Evolutionary conservation across 1,139 yeast genomes (phyloP).

Genomic region (Yamadazyma buinensis): DNA sequence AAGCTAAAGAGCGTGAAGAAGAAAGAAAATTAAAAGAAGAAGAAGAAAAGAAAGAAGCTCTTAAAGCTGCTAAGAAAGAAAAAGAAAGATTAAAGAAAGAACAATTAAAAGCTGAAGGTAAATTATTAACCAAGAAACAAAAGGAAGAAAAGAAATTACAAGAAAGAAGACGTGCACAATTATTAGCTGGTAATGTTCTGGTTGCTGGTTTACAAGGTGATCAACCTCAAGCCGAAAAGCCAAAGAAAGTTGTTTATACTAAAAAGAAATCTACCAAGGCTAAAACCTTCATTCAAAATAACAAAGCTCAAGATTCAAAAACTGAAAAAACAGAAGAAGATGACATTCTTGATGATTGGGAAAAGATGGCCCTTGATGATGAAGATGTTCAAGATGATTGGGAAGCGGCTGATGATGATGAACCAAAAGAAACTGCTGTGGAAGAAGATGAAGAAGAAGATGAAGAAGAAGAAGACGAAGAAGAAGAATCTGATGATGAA

Average conservation of each 20-base stretch:
- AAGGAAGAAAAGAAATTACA: constrained; percentile 84
- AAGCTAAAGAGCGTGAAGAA: constrained; percentile 58
- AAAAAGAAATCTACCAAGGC: constrained; percentile 61
- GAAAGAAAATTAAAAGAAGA: constrained; percentile 59
- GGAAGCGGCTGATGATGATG: constrained; percentile 38
- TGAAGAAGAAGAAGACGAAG: constrained; percentile 18
- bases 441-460: constrained; percentile 27
- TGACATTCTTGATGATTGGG: constrained; percentile 63
- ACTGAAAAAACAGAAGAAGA: constrained; percentile 43
- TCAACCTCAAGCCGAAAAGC: constrained; percentile 33
- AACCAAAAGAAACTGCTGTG: constrained; percentile 21
- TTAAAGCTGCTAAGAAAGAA: constrained; percentile 70
- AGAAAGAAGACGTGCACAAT: constrained; percentile 87
- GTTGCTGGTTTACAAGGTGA: constrained; percentile 67
- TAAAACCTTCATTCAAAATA: constrained; percentile 28
- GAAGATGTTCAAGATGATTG: constrained; percentile 52
- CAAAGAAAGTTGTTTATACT: constrained; percentile 72
- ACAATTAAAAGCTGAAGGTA: constrained; percentile 90
- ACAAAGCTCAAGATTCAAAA: constrained; percentile 15
- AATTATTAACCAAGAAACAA: constrained; percentile 84
- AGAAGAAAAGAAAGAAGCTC: constrained; percentile 66
- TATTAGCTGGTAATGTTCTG: constrained; percentile 67
- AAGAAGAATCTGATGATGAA: constrained; percentile 20
- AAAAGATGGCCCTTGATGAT: constrained; percentile 49
- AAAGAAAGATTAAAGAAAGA: constrained; percentile 78